Evolutionary conservation across 805 yeast species (phyloP).

Genomic region (Wickerhamiella vanderwaltii): DNA sequence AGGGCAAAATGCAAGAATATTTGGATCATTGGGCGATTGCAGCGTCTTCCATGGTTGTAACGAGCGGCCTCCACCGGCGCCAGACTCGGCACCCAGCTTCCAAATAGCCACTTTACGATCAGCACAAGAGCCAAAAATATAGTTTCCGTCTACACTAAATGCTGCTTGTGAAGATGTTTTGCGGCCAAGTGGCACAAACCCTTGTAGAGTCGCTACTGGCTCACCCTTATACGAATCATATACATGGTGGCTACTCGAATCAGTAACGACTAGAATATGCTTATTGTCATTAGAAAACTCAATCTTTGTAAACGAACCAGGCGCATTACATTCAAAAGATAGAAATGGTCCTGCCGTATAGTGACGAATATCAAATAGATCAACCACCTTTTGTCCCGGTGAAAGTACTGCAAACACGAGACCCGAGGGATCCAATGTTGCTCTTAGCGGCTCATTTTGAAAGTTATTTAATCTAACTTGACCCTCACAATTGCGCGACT

Average conservation of each 20-base stretch:
- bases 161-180: constrained; percentile 39
- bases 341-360: constrained; percentile 48
- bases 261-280: constrained; percentile 44
- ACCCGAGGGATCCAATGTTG: constrained; percentile 78
- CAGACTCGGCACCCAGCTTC: constrained; percentile 29
- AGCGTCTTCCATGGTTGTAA: constrained; percentile 20
- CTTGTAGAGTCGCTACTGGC: constrained; percentile 34
- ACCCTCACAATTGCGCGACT: constrained; percentile 58
- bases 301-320: constrained; percentile 41
- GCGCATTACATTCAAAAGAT: constrained; percentile 29
- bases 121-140: constrained; percentile 47
- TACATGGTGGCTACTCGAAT: constrained; percentile 41
- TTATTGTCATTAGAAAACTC: constrained; percentile 76
- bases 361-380: constrained; percentile 49
- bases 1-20: constrained; percentile 40
- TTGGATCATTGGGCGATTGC: constrained; percentile 17
- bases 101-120: constrained; percentile 42
- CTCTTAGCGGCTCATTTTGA: constrained; percentile 42
- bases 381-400: constrained; percentile 34
- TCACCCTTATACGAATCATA: constrained; percentile 61
- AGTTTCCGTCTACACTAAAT: constrained; percentile 57
- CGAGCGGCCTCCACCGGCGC: constrained; percentile 13
- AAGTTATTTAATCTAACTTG: constrained; percentile 27
- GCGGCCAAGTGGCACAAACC: constrained; percentile 33
- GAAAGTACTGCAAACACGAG: constrained; percentile 60